Conservation (phyloP, 257 asterid genomes). For the Fraxinus quadrangulata region DNA sequence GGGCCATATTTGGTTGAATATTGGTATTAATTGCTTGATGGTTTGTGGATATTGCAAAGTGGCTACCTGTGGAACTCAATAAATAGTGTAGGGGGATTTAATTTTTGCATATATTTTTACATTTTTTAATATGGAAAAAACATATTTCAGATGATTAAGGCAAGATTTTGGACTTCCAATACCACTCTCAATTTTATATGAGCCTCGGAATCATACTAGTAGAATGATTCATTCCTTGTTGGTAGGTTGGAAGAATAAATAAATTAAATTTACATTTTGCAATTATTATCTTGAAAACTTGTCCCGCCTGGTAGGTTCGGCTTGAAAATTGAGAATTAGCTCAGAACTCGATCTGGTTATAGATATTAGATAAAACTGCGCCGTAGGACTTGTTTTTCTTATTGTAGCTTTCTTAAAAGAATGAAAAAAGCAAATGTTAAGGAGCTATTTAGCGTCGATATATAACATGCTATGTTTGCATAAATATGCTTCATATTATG, state of each 20-base stretch:
- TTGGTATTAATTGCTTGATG: background rate
- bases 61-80: background rate
- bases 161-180: background rate
- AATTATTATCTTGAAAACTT: too few relatives aligned
- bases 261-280: too few relatives aligned
- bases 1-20: constrained; percentile 27
- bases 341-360: too few relatives aligned
- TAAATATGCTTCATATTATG: too few relatives aligned
- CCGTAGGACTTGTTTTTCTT: too few relatives aligned
- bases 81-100: background rate
- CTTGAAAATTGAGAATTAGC: too few relatives aligned
- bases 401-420: too few relatives aligned
- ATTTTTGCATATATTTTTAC: background rate
- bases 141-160: background rate
- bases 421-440: too few relatives aligned
- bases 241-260: background rate
- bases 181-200: background rate
- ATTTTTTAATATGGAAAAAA: background rate
- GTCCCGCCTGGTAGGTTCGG: too few relatives aligned
- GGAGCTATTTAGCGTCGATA: too few relatives aligned
- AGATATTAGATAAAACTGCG: too few relatives aligned
- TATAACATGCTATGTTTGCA: too few relatives aligned
- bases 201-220: background rate
- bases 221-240: background rate
- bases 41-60: background rate